Evolutionary conservation across 2,329 filamentous ascomycete species (phyloP).

Genomic region (Cladophialophora yegresii): DNA sequence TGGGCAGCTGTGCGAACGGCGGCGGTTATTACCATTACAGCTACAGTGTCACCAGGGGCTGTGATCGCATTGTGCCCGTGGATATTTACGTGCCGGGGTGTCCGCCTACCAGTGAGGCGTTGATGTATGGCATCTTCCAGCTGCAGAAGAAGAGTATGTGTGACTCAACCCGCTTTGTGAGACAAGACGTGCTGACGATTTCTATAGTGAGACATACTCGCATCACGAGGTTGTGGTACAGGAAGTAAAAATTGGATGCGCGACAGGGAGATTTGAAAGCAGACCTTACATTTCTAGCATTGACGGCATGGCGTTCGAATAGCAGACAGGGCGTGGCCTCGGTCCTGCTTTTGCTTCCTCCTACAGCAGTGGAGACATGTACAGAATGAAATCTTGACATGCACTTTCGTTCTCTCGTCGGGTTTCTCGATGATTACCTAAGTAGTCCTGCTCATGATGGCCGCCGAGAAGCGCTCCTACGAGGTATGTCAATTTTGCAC

Average conservation of each 20-base stretch:
- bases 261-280: neutral
- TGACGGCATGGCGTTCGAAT: constrained; percentile 7
- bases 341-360: neutral
- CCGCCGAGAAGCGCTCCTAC: neutral
- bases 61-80: constrained; percentile 75
- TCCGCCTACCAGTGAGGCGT: constrained; percentile 55
- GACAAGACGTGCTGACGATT: constrained; percentile 12
- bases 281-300: constrained; percentile 1
- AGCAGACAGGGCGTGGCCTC: neutral
- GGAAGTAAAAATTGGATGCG: constrained; percentile 43
- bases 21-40: constrained; percentile 87
- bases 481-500: neutral
- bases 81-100: constrained; percentile 80
- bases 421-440: neutral
- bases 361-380: neutral
- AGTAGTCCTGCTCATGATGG: neutral
- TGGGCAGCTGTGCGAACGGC: constrained; percentile 83
- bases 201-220: constrained; percentile 49
- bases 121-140: constrained; percentile 68
- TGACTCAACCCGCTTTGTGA: neutral
- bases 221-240: constrained; percentile 58
- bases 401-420: neutral
- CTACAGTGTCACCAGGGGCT: constrained; percentile 74
- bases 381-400: constrained; percentile 6
- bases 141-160: constrained; percentile 67